Conservation (phyloP, 768 basidiomycete species). For the Polyporus arcularius region DNA sequence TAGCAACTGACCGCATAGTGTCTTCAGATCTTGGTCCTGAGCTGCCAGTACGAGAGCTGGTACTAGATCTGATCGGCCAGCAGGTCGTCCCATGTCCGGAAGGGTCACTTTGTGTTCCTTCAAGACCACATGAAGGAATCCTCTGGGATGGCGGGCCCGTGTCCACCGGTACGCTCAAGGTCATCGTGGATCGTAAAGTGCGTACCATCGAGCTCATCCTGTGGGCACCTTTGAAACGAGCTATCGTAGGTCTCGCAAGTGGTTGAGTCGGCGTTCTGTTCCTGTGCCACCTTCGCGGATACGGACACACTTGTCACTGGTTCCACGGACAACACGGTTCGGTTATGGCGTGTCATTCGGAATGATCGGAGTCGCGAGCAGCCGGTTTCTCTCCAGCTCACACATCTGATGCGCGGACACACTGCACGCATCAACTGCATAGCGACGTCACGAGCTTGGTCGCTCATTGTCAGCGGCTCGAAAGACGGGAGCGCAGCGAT, state of each 20-base stretch:
- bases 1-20: neutral
- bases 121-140: constrained; percentile 65
- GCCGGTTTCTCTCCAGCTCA: constrained; percentile 42
- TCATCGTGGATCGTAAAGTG: constrained; percentile 66
- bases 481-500: constrained; percentile 83
- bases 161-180: constrained; percentile 56
- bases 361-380: constrained; percentile 27
- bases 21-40: constrained; percentile 49
- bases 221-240: neutral
- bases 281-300: constrained; percentile 80
- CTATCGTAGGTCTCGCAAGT: constrained; percentile 66
- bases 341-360: constrained; percentile 73
- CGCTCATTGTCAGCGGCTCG: constrained; percentile 79
- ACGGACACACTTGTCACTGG: constrained; percentile 75
- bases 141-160: constrained; percentile 54
- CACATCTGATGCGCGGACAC: constrained; percentile 82
- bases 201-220: neutral
- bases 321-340: constrained; percentile 77
- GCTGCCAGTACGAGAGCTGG: constrained; percentile 50
- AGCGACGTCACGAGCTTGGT: constrained; percentile 79
- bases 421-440: constrained; percentile 67
- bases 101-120: constrained; percentile 58
- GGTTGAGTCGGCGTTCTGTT: constrained; percentile 71
- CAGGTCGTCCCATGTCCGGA: constrained; percentile 62
- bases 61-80: constrained; percentile 59